phyloP scores from a whole-genome alignment of 139 green algal genomes.

The Chlamydomonas schloesseri region DNA sequence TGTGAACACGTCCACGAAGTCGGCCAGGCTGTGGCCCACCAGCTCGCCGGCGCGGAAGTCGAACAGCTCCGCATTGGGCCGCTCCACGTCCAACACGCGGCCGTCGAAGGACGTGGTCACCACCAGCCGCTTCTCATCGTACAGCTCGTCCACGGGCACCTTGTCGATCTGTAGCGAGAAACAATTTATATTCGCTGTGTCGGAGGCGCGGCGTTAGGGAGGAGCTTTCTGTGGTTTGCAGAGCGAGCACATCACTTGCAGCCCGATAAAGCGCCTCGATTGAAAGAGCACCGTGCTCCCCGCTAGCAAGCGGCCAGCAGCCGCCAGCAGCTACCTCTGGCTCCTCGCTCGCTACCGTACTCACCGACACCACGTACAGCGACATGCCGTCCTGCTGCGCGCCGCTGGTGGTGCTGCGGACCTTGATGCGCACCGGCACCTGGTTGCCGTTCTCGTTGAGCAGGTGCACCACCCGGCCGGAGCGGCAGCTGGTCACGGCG shows the following conservation, averaged over 20 bases:
- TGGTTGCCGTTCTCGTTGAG: constrained; percentile 21
- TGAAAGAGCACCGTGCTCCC: no score
- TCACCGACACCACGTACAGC: constrained; percentile 1
- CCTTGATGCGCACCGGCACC: constrained; percentile 43
- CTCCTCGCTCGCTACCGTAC: no score
- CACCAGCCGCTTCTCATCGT: constrained; percentile 18
- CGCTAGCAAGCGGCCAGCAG: no score
- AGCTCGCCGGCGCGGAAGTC: not conserved
- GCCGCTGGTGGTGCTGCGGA: not conserved
- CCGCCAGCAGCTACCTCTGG: no score
- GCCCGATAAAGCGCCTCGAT: no score
- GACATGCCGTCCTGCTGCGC: not conserved
- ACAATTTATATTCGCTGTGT: no score
- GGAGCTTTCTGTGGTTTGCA: not conserved
- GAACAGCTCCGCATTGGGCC: not conserved
- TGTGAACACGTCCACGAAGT: constrained; percentile 43
- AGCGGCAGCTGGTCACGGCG: constrained; percentile 40
- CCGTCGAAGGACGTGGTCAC: constrained; percentile 6
- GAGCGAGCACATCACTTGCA: not conserved
- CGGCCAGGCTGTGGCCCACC: constrained; percentile 9
- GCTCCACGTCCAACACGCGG: not conserved
- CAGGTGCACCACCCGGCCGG: constrained; percentile 50
- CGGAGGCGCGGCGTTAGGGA: not conserved
- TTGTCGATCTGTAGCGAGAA: constrained; percentile 3
- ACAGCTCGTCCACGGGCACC: not conserved